A percentile compares a stretch with the other conserved stretches of the same genome.
phyloP scores from a whole-genome alignment of 306 rosid genomes.

The Aeschynomene evenia region DNA sequence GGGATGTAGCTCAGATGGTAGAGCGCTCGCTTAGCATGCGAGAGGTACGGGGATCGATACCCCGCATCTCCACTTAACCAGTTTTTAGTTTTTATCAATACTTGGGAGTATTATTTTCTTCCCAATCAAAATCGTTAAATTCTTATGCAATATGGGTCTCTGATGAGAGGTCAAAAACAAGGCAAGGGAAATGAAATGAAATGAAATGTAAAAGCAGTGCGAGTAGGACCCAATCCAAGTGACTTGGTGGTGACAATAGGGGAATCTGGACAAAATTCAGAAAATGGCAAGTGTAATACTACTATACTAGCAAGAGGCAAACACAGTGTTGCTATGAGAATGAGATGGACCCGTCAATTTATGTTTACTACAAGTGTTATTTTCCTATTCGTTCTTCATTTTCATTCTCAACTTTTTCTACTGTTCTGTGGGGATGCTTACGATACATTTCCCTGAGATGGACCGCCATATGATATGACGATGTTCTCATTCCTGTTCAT shows the following conservation, averaged over 20 bases:
- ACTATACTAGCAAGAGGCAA: neutral
- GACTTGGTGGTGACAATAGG: too few relatives aligned
- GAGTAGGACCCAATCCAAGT: too few relatives aligned
- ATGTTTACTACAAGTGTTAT: neutral
- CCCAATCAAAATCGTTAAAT: too few relatives aligned
- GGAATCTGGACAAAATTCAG: neutral
- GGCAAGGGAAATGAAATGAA: too few relatives aligned
- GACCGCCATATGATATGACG: neutral
- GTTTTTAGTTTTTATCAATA: too few relatives aligned
- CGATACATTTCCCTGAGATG: too few relatives aligned
- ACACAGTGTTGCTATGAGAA: neutral
- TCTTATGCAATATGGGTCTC: too few relatives aligned
- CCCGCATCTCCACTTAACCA: slow-evolving; percentile 66
- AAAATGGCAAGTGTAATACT: neutral
- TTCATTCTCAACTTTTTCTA: neutral
- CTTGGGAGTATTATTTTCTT: too few relatives aligned
- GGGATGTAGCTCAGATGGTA: slow-evolving; percentile 99
- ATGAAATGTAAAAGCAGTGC: too few relatives aligned
- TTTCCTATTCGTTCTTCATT: neutral
- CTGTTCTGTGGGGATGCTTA: too few relatives aligned
- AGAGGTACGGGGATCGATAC: slow-evolving; percentile 95
- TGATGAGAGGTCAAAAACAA: too few relatives aligned
- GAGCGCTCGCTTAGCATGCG: slow-evolving; percentile 99
- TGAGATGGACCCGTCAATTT: neutral
- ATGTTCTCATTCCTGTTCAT: neutral